Evolutionary conservation across 1,284 basidiomycete genomes (phyloP), one percentile per base, ranked within the genome.

Genomic region (Taiwanofungus camphoratus): DNA sequence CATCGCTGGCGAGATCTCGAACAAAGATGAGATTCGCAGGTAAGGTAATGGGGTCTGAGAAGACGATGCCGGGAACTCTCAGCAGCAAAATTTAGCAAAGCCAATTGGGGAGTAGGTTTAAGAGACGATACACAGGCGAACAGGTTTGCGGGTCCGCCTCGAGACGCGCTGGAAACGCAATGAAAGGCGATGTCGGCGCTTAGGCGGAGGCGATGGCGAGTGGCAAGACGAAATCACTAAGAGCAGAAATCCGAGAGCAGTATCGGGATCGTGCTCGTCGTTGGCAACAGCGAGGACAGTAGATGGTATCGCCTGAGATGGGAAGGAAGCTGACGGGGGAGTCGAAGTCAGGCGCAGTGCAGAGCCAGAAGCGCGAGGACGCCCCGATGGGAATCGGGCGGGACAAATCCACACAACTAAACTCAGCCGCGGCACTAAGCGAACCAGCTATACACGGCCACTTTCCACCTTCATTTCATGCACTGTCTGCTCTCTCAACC

Each of bases 351-450:
- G 45, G 48, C 41, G 43, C 41, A 42, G 45, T 36, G 48, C 53
- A 52, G 51, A 51, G 55, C 52, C 44, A 50, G 41, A 58, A 52
- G 54, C 59, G 53, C 58, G 59, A 60, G 55, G 59, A 50, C 52
- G 54, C 51, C 54, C 60, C 60, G 63, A 65, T 65, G 61, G 61
- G 60, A 62, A 66, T 57, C 53, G 54, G 52, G 50, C 53, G 52
- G 49, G 46, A 47, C 50, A 49, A 48, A 50, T n/a, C 42, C 49
- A 40, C 42, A 44, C 46, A 47, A 48, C 44, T 51, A 62, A 63
- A 63, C 59, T 57, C 54, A 50, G 49, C 49, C 39, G 16, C 46
- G 46, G 45, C 45, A 46, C 20, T 31, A 4, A 15, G 41, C 45
- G 41, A 19, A 24, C 34, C 41, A n/a, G n/a, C 31, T 13, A 8